A percentile compares a stretch with the other conserved stretches of the same genome.
phyloP scores from a whole-genome alignment of 805 yeast species.

The Metschnikowia lochheadii region DNA sequence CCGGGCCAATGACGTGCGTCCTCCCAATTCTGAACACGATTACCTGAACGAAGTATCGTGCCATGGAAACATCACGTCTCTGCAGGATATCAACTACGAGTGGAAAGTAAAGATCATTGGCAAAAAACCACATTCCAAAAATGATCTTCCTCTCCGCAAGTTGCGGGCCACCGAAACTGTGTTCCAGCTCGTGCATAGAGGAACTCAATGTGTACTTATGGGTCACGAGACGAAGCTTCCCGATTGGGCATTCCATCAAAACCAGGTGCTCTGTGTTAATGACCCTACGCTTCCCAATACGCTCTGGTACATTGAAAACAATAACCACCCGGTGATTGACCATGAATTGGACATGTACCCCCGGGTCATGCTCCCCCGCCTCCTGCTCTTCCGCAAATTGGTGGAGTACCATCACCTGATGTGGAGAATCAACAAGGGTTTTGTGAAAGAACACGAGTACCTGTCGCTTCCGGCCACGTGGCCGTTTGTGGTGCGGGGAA shows the following conservation, averaged over 20 bases:
- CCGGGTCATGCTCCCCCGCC: conserved; percentile 23
- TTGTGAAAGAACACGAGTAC: conserved; percentile 46
- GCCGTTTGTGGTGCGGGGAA: conserved; percentile 59
- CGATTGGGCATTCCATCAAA: conserved; percentile 79
- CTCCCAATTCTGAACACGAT: conserved; percentile 89
- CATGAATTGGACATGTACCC: conserved; percentile 17
- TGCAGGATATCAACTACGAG: conserved; percentile 65
- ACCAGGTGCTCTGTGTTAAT: conserved; percentile 83
- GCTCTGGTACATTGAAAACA: conserved; percentile 70
- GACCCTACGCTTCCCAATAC: conserved; percentile 66
- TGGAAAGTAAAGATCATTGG: conserved; percentile 55
- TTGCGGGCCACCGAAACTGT: conserved; percentile 59
- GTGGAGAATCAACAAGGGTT: conserved; percentile 46
- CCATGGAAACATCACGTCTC: conserved; percentile 52
- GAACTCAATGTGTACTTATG: conserved; percentile 64
- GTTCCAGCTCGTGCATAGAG: conserved; percentile 64
- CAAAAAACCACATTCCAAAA: conserved; percentile 31
- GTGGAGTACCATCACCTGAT: conserved; percentile 54
- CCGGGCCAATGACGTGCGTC: conserved; percentile 67
- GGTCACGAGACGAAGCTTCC: conserved; percentile 76
- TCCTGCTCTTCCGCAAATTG: conserved; percentile 48
- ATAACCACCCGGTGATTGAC: conserved; percentile 48
- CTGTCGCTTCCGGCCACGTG: conserved; percentile 47
- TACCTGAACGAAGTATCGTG: conserved; percentile 82
- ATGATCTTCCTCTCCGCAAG: conserved; percentile 32